phyloP scores from a whole-genome alignment of 73 alveolate genomes.

The Paramecium pentaurelia region DNA sequence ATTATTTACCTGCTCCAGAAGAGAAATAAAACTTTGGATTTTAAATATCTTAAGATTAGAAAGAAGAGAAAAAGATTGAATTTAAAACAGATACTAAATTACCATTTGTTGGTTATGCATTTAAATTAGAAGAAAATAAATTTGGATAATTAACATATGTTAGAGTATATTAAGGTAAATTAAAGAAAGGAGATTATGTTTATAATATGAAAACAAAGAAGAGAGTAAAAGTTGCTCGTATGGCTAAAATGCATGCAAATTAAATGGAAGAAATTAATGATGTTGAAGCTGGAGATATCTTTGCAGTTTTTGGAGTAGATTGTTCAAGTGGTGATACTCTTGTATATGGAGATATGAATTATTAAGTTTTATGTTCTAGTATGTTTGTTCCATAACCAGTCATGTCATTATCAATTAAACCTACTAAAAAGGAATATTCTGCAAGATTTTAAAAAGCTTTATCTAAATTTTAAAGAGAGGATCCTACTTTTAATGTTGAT shows the following conservation, averaged over 20 bases:
- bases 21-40: constrained; percentile 76
- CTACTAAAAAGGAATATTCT: constrained; percentile 65
- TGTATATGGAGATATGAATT: constrained; percentile 54
- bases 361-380: constrained; percentile 65
- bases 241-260: constrained; percentile 95
- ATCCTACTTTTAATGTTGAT: constrained; percentile 84
- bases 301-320: constrained; percentile 95
- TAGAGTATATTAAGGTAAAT: constrained; percentile 87
- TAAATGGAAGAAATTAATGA: constrained; percentile 88
- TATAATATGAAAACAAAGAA: constrained; percentile 75
- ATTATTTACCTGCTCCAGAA: constrained; percentile 82
- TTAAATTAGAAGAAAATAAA: constrained; percentile 85
- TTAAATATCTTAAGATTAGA: constrained; percentile 53
- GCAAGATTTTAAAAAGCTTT: constrained; percentile 76
- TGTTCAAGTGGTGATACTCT: constrained; percentile 94
- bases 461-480: constrained; percentile 82
- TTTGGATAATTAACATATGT: constrained; percentile 78
- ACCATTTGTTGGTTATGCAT: constrained; percentile 89
- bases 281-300: constrained; percentile 95
- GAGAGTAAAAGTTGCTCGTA: constrained; percentile 75
- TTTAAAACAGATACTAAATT: constrained; percentile 75
- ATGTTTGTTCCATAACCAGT: constrained; percentile 95
- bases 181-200: constrained; percentile 80
- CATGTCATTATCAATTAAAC: constrained; percentile 76
- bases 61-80: constrained; percentile 67